Evolutionary conservation across 345 rosid species (phyloP), one percentile per base, ranked within the genome.

Genomic region (Rhodamnia argentea): DNA sequence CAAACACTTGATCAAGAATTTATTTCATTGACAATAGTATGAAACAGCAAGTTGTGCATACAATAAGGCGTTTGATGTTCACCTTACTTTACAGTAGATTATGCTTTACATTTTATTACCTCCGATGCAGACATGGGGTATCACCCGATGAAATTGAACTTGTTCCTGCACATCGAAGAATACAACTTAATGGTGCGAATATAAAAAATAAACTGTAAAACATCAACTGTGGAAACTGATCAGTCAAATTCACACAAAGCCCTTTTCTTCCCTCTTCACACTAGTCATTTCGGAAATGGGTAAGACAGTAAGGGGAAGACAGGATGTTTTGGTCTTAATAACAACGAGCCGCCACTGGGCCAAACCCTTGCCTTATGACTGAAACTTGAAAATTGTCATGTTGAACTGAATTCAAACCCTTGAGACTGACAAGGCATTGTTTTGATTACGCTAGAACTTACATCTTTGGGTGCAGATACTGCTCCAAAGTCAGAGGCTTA

Each of bases 401-500:
- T 37, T 37, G 78, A 20, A 70, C 20, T 9, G 78, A 70, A 37
- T 13, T 16, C 47, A 18, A 70, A 32, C 47, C 78, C 78, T 37
- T 70, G 26, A 70, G 78, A 70, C 47, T 70, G 47, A 37, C 78
- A 18, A 70, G 18, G 47, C 47, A 20, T 70, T 13, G 78, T 10
- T 37, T 32, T 18, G 47, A 70, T 70, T 40, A 70, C 9, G 7
- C 84, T 83, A 27, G n/a, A 54, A 52, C 58, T 83, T 88, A 96
- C 99, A 57, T 59, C 87, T 94, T 91, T 15, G 84, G 75, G 24
- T 92, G 93, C 83, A 97, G 92, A 87, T 97, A 97, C 88, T 97
- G 90, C 37, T 96, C 96, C 23, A 94, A 90, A 7, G 98, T 93
- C 85, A 91, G 90, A 85, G 96, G 97, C 84, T 97, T 97, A 74